Base-by-base conservation (phyloP, 441 rosid species). In the Pelargonium citronellum region DNA sequence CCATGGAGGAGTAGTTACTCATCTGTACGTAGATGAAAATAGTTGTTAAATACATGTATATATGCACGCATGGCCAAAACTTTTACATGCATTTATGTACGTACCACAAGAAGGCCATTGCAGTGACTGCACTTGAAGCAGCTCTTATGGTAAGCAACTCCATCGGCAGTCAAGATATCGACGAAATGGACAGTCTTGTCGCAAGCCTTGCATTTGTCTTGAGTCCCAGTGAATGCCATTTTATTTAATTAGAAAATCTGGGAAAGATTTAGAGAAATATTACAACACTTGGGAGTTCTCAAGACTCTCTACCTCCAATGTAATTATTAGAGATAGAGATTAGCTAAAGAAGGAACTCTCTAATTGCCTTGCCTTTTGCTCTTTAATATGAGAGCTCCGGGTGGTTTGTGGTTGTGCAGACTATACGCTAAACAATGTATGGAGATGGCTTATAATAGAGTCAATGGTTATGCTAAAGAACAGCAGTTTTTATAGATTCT, bases 1-100 rank as follows among this genome's bases (percentile, higher is more conserved):
- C 99, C 97, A 94, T 94, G 70, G 96, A 94, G 43, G 97, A 91
- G 84, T 94, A 94, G 83, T 86, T 90, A 81, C 96, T 87, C 83
- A 94, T 94, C 99, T 93, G 51, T 15, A 49, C 5, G 4, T 13
- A 2, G 37, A 30, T 30, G 37, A 30, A 30, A 30, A 30, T 30
- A 30, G 37, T 2, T 30, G 37, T 30, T 30, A 30, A 30, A 30
- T 30, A 30, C 37, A 30, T 30, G 0, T 30, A 30, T 30, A 3
- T 0, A 22, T 22, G 24, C 24, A 0, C 4, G 37, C 37, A 30
- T 30, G 3, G 5, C 4, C 37, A 30, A 2, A 2, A 30, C 4
- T 3, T 30, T 30, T 30, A 30, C 37, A 30, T 30, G 37, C 37
- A 30, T 30, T 2, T 30, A 30, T 3, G 37, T 13, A 49, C n/a